Conservation (phyloP, 225 moss, liverwort and hornwort genomes). For the Polytrichum commune region DNA sequence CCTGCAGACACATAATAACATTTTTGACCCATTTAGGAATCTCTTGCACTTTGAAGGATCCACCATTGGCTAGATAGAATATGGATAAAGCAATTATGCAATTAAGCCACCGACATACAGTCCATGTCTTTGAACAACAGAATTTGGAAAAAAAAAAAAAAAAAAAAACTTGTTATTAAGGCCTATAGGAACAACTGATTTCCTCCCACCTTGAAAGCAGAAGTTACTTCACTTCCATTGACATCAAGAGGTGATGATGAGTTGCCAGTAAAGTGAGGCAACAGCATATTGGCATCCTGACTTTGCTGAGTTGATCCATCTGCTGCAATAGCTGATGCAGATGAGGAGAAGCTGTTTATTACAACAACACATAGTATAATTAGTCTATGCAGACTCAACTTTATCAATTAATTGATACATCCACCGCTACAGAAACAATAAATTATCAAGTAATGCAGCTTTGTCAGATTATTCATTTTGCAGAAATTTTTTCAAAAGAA, state of each 20-base stretch:
- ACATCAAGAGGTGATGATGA: constrained; percentile 53
- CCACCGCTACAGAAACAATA: too few relatives aligned
- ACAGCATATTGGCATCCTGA: constrained; percentile 50
- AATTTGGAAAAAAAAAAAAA: background rate
- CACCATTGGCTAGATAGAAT: too few relatives aligned
- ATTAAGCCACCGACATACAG: too few relatives aligned
- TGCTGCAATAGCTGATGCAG: constrained; percentile 54
- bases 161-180: background rate
- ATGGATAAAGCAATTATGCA: too few relatives aligned
- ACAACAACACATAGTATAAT: constrained; percentile 20
- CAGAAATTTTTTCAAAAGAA: background rate
- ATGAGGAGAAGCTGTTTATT: constrained; percentile 64
- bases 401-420: background rate
- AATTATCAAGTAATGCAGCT: too few relatives aligned
- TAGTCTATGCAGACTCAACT: background rate
- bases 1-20: constrained; percentile 31
- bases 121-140: too few relatives aligned
- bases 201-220: constrained; percentile 54
- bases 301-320: constrained; percentile 52
- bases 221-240: constrained; percentile 49
- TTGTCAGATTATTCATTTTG: too few relatives aligned
- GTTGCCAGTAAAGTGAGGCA: constrained; percentile 53
- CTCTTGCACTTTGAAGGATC: background rate
- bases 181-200: background rate
- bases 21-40: background rate